Base-by-base conservation (phyloP, 495 filamentous ascomycete species). In the Podospora anserina region DNA sequence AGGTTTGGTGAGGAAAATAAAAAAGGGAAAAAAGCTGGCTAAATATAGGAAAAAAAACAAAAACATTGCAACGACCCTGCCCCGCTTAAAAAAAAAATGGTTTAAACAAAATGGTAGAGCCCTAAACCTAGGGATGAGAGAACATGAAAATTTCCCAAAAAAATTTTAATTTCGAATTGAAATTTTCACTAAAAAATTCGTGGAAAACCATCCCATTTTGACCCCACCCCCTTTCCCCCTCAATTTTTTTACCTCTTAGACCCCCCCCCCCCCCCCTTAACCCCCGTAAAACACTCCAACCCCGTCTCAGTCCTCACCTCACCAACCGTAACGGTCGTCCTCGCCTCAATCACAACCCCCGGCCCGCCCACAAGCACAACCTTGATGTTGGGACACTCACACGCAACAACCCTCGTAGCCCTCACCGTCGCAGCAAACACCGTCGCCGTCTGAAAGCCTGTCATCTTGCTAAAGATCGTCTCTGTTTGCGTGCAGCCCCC, bases 401-500 rank as follows among this genome's bases (percentile, higher is more conserved):
- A 71, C 5, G 5, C 15, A 18, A 71, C 27, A 4, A 19, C 23
- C 16, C 30, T 58, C 16, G 69, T 71, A 7, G 63, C 20, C 18
- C 44, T 68, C 18, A 61, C 64, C n/a, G 69, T 71, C 3, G 23
- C 16, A 2, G 63, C 39, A 19, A 63, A 71, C 7, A 66, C 59
- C 9, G 66, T 71, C 13, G 49, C 30, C 1, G 60, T 68, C 4
- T 55, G 26, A n/a, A 64, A 49, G 18, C 64, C 53, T n/a, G 32
- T 66, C 3, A 68, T 64, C 30, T 61, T 68, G 15, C 34, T 54
- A 16, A 66, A 39, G 19, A 44, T 66, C 30, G 56, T 11, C 32
- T 68, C 34, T 6, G 66, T 68, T 58, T 71, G 66, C 18, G 69
- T 71, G 66, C 69, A 71, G 19, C 62, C 69, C 7, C 6, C n/a